Conservation (phyloP, 2,329 filamentous ascomycete species). For the Purpureocillium takamizusanense region DNA sequence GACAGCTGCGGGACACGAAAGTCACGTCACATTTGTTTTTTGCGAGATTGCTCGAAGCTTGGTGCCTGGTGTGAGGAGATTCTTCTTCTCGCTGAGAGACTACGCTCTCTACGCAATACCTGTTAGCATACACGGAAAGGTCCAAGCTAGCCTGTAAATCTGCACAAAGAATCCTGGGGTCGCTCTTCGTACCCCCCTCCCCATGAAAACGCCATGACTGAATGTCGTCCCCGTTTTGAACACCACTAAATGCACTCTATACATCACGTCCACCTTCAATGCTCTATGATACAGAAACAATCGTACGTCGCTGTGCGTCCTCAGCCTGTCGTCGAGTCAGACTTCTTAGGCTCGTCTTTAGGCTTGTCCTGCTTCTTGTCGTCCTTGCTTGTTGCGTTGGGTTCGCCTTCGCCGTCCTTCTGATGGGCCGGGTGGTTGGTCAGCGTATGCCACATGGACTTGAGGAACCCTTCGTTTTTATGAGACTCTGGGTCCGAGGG, state of each 20-base stretch:
- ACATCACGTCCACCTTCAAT: conserved; percentile 11
- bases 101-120: background rate
- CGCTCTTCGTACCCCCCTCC: background rate
- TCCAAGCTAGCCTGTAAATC: conserved; percentile 14
- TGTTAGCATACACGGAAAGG: conserved; percentile 19
- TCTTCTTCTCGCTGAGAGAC: conserved; percentile 4
- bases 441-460: conserved; percentile 85
- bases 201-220: conserved; percentile 15
- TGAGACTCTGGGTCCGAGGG: conserved; percentile 39
- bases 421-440: conserved; percentile 63
- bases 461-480: conserved; percentile 82
- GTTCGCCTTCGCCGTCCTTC: conserved; percentile 20
- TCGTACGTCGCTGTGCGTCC: conserved; percentile 3
- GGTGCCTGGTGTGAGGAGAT: conserved; percentile 26
- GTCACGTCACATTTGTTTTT: no score
- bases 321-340: conserved; percentile 23
- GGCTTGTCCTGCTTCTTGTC: conserved; percentile 15
- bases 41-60: no score
- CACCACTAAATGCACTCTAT: conserved; percentile 17
- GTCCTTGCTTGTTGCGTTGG: conserved; percentile 12
- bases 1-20: no score
- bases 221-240: conserved; percentile 24
- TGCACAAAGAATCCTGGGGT: conserved; percentile 12
- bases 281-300: conserved; percentile 12
- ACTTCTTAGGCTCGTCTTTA: conserved; percentile 23